Base-by-base conservation (phyloP, 768 basidiomycete species). In the Lactarius sp. region DNA sequence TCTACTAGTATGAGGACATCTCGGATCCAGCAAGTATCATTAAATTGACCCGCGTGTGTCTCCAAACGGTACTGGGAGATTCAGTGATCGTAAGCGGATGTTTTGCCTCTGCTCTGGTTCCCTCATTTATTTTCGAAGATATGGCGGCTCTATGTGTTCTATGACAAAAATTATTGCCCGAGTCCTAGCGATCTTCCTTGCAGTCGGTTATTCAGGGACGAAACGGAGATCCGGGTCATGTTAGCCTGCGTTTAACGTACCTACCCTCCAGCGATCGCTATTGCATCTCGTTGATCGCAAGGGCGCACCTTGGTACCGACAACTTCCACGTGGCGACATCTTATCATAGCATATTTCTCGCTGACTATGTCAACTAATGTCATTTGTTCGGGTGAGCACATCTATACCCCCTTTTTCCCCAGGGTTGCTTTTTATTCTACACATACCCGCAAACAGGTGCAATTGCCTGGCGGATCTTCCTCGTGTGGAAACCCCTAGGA, bases 91-190 rank as follows among this genome's bases (percentile, higher is more conserved):
- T 59, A 16, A 51, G 58, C 37, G 22, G 27, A 16, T 52, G 3
- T 33, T 33, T 22, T 27, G 10, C 20, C 2, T 16, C 8, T 49
- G 22, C 13, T 5, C 47, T 13, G 33, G 44, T 34, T 20, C 4
- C 39, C 31, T 9, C 22, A 12, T 20, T 51, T 3, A 62, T 52
- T 20, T 22, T 46, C 7, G 18, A 56, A 62, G 61, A 46, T 62
- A 22, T 62, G 56, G 56, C 56, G 56, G 14, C 10, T 52, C 49
- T 62, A 58, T 49, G 18, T 58, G 42, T 18, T 58, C 33, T 62
- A 52, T 39, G 34, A 18, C n/a, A 62, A 27, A 36, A 9, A 12
- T 52, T 7, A 2, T 18, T 50, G n/a, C 39, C 42, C 18, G 50
- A 12, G 2, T 51, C 9, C 50, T 50, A 9, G 33, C 34, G 13